phyloP scores from a whole-genome alignment of 139 green algal genomes.

The Chlorella ohadii region DNA sequence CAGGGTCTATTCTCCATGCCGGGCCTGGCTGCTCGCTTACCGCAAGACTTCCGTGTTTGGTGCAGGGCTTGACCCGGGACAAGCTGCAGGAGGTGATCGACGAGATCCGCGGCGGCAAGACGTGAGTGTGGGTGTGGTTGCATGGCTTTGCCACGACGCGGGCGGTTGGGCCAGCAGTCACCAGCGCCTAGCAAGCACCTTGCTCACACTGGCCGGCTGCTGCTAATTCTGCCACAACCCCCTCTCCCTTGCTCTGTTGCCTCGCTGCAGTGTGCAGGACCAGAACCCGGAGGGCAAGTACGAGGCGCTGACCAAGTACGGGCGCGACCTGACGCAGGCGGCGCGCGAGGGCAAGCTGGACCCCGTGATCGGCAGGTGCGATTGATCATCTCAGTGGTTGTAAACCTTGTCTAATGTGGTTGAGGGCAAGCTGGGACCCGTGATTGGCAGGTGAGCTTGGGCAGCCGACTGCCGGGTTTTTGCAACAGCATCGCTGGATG shows the following conservation, averaged over 20 bases:
- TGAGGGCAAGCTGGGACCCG: background rate
- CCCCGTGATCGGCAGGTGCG: slow-evolving; percentile 82
- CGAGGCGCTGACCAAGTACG: slow-evolving; percentile 95
- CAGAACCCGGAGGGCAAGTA: slow-evolving; percentile 98
- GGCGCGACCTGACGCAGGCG: slow-evolving; percentile 89
- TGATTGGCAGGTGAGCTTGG: too few relatives aligned
- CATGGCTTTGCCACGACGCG: too few relatives aligned
- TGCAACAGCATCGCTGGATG: too few relatives aligned
- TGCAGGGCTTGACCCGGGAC: slow-evolving; percentile 63
- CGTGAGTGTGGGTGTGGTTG: background rate
- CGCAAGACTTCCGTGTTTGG: too few relatives aligned
- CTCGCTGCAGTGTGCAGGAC: slow-evolving; percentile 48
- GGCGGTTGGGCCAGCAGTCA: background rate
- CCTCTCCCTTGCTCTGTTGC: background rate
- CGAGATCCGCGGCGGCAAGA: slow-evolving; percentile 63
- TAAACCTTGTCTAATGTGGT: too few relatives aligned
- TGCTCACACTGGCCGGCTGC: too few relatives aligned
- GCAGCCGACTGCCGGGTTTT: too few relatives aligned
- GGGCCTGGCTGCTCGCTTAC: too few relatives aligned
- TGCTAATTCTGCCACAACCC: too few relatives aligned
- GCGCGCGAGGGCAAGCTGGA: slow-evolving; percentile 85
- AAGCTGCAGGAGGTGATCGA: slow-evolving; percentile 81
- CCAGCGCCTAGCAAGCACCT: background rate
- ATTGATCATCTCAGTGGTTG: background rate
- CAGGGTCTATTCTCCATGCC: too few relatives aligned